phyloP scores from a whole-genome alignment of 768 basidiomycete genomes.

The Mycena floridula region DNA sequence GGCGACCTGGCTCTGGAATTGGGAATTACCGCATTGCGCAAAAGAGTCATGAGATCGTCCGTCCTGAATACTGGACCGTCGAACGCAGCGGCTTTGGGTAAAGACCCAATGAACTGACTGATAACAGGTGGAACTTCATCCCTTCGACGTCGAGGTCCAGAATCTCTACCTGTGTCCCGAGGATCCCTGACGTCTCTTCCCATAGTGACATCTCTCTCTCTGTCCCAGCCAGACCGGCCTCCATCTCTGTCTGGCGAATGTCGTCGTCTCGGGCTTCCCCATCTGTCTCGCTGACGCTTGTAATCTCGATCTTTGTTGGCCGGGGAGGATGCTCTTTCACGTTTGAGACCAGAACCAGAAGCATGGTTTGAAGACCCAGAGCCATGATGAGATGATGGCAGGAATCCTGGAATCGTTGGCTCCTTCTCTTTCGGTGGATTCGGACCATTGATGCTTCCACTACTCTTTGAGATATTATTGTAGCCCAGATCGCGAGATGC shows the following conservation, averaged over 20 bases:
- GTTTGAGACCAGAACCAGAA: neutral
- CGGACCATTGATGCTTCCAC: too few species aligned
- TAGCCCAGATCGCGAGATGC: slow-evolving; percentile 87
- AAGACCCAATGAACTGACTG: slow-evolving; percentile 77
- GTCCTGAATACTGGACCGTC: slow-evolving; percentile 90
- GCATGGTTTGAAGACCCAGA: too few species aligned
- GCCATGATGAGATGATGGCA: too few species aligned
- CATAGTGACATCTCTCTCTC: slow-evolving; percentile 2
- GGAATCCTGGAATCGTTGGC: too few species aligned
- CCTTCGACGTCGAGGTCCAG: slow-evolving; percentile 36
- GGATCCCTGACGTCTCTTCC: slow-evolving; percentile 9
- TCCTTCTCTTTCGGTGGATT: too few species aligned
- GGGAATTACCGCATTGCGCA: slow-evolving; percentile 78
- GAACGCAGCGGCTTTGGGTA: slow-evolving; percentile 70
- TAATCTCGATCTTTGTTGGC: slow-evolving; percentile 20
- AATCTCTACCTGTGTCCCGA: slow-evolving; percentile 11
- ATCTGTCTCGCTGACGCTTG: slow-evolving; percentile 13
- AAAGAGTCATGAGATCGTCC: slow-evolving; percentile 84
- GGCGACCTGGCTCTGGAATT: slow-evolving; percentile 53
- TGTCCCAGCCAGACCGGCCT: too few species aligned
- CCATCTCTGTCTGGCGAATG: slow-evolving; percentile 26
- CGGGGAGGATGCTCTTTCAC: slow-evolving; percentile 28
- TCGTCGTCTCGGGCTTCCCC: slow-evolving; percentile 24
- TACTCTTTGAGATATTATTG: too few species aligned
- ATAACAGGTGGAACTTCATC: slow-evolving; percentile 51